Evolutionary conservation across 768 basidiomycete genomes (phyloP), one percentile per base, ranked within the genome.

Genomic region (Stropharia rugosoannulata): DNA sequence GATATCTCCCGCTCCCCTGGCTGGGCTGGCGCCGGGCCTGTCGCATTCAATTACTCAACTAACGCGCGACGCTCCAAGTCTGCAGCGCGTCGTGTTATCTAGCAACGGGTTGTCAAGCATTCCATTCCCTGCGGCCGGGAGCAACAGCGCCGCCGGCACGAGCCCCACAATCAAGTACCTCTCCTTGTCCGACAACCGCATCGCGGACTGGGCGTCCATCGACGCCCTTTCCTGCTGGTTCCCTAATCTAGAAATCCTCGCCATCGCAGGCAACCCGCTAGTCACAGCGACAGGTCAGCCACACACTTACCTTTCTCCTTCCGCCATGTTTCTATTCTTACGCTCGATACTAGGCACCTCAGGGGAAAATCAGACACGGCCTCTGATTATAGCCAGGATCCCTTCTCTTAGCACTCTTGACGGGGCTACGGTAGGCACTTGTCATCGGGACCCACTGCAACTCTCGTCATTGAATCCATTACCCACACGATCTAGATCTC

Each of bases 211-310:
- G 92, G 57, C 63, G 43, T 80, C 78, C 58, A 70, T 94, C 45
- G 88, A 93, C 67, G 77, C 80, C 1, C 66, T 95, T 42, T 73
- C 80, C 16, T 64, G 60, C 15, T 93, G 91, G 90, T 84, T 85
- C 61, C 91, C 92, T 13, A 55, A 66, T 51, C 73, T 95, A 10
- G 75, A 84, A 63, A 79, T 79, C 13, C 75, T 94, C 37, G 77
- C 81, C 43, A 60, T 91, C 56, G 71, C 69, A 42, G 82, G 82
- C 38, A 93, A 90, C 62, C 85, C 90, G 6, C 66, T 94, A 38
- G 69, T 80, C 38, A 74, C 82, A 32, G 29, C 29, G 69, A 32
- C 45, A 22, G 81, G 84, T 84, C 54, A 62, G 22, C 22, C n/a
- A 71, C 41, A 58, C 49, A 51, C 50, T 27, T 37, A 35, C 38